Evolutionary conservation across 192 early-diverging fungal species (phyloP), one percentile per base, ranked within the genome.

Genomic region (Piromyces finnis): DNA sequence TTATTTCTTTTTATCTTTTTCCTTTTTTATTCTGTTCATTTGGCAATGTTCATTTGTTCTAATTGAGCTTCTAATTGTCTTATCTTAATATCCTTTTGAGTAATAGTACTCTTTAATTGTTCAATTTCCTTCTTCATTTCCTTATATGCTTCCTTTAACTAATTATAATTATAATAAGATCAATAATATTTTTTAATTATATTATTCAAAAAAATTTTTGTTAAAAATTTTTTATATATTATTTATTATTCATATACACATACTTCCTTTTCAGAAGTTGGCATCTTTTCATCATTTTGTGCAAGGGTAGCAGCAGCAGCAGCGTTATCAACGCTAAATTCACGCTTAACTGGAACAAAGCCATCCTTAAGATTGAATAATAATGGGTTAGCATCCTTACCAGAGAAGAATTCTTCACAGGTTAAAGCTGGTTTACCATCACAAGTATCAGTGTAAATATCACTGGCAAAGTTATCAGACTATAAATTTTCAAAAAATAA

Each of bases 381-480:
- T 86, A 94, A 93, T 3, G 98, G 97, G 27, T 91, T 89, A 4
- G 92, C 90, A 77, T 88, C 88, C 84, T 97, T 92, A 16, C 97
- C 98, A 22, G 83, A 87, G 86, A 98, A 97, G 86, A 91, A 99
- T 84, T 97, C 94, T 79, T 95, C 94, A 9, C 94, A 92, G n/a
- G 94, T 92, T 78, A 99, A 83, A 0, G 96, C 87, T 14, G 98
- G 88, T 77, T 93, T 90, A 77, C 93, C 94, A 29, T 94, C 90
- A 68, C 89, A 83, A 15, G 93, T 91, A 30, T 94, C 93, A 51
- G 98, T 96, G 88, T 94, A 99, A 78, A 99, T 87, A 83, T 99
- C 98, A 29, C 91, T 83, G 87, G 98, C 97, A 93, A 99, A 99
- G 29, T 92, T 88, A 86, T 99, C 98, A 30, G 95, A 89, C 93